Percentiles rank a stretch among this genome's conserved stretches.
Evolutionary conservation across 148 eudicot genomes (phyloP).

Genomic region (Amaranthus cruentus): DNA sequence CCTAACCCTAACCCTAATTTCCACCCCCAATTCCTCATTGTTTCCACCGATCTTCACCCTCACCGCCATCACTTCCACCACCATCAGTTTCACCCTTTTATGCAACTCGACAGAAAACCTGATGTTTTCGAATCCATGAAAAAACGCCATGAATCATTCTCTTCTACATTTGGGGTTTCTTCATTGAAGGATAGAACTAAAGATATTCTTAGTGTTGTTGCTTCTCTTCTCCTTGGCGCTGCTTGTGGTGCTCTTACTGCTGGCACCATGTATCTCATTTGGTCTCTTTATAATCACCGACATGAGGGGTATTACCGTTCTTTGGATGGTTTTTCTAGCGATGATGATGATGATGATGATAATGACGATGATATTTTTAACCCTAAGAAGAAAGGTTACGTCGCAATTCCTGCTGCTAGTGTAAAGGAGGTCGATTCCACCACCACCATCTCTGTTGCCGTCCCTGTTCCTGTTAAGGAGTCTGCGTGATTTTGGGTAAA

Average conservation of each 20-base stretch:
- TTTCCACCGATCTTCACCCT: slow-evolving; percentile 21
- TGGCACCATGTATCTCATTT: slow-evolving; percentile 51
- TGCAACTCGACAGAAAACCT: not conserved
- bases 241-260: slow-evolving; percentile 80
- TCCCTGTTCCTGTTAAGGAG: slow-evolving; percentile 27
- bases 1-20: slow-evolving; percentile 13
- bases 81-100: not conserved
- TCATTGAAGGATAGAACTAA: slow-evolving; percentile 47
- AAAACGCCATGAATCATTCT: not conserved
- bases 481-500: slow-evolving; percentile 18
- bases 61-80: not conserved
- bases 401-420: slow-evolving; percentile 27
- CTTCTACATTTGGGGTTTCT: slow-evolving; percentile 25
- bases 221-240: slow-evolving; percentile 67
- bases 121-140: not conserved
- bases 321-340: slow-evolving; percentile 24
- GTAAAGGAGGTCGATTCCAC: not conserved
- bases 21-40: slow-evolving; percentile 33
- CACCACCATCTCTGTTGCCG: slow-evolving; percentile 7
- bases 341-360: slow-evolving; percentile 29
- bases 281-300: slow-evolving; percentile 43
- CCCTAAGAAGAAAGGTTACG: slow-evolving; percentile 52
- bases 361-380: slow-evolving; percentile 36
- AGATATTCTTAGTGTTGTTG: slow-evolving; percentile 61
- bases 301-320: slow-evolving; percentile 28